Conservation (phyloP, 169 alveolate species). For the Plasmodium berghei region DNA sequence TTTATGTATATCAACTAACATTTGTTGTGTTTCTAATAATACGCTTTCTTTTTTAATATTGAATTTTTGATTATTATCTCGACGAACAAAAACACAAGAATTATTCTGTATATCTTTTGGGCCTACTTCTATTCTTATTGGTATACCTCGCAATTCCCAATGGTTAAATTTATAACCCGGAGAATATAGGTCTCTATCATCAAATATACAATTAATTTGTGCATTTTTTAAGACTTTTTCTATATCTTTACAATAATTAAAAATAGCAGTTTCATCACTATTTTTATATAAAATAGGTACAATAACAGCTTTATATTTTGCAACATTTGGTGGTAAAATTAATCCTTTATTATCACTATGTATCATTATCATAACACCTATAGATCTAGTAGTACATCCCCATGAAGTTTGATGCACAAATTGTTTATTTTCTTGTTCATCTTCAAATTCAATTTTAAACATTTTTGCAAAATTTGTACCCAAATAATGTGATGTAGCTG, state of each 20-base stretch:
- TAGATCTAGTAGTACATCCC: constrained; percentile 99
- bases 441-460: constrained; percentile 95
- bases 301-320: constrained; percentile 95
- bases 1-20: constrained; percentile 82
- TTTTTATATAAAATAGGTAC: constrained; percentile 94
- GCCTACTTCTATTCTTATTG: constrained; percentile 98
- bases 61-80: constrained; percentile 91
- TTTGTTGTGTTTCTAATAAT: constrained; percentile 76
- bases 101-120: constrained; percentile 95
- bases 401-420: constrained; percentile 98
- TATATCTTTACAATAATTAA: constrained; percentile 74
- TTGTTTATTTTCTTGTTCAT: constrained; percentile 92
- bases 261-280: constrained; percentile 44
- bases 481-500: constrained; percentile 98
- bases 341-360: constrained; percentile 99
- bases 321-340: constrained; percentile 98
- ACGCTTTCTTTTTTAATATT: constrained; percentile 81
- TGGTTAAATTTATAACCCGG: constrained; percentile 99
- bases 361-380: constrained; percentile 96
- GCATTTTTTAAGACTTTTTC: constrained; percentile 85
- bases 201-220: constrained; percentile 81
- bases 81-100: constrained; percentile 91
- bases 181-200: constrained; percentile 95
- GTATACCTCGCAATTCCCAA: constrained; percentile 99
- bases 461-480: constrained; percentile 99